Evolutionary conservation across 2,329 filamentous ascomycete genomes (phyloP).

Genomic region (Blastomyces parvus): DNA sequence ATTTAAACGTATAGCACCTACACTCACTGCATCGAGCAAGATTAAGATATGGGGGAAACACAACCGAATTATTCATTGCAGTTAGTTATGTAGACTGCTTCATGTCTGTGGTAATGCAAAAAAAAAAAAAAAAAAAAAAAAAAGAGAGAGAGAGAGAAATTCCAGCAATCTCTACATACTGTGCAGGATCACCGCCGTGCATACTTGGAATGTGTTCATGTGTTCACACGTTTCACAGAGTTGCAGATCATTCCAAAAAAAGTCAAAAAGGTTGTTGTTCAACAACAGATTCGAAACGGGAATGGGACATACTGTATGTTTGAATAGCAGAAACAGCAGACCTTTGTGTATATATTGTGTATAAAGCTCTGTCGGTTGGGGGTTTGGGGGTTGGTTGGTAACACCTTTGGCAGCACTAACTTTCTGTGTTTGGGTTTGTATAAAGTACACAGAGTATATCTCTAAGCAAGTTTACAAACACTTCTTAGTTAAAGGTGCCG

Average conservation of each 20-base stretch:
- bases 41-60: too few species aligned
- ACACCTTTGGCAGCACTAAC: not conserved
- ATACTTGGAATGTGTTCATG: too few species aligned
- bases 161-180: not conserved
- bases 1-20: too few species aligned
- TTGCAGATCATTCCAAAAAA: not conserved
- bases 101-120: not conserved
- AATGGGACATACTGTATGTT: not conserved
- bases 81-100: too few species aligned
- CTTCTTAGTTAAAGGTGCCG: too few species aligned
- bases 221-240: not conserved
- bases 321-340: not conserved
- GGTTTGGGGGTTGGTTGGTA: not conserved
- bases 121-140: not conserved
- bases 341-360: not conserved
- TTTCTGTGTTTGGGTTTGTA: not conserved
- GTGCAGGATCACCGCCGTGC: too few species aligned
- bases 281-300: not conserved
- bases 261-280: not conserved
- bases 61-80: too few species aligned
- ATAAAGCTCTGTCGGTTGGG: not conserved
- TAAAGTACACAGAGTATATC: not conserved
- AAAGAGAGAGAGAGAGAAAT: not conserved
- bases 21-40: too few species aligned
- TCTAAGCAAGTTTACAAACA: too few species aligned